phyloP scores from a whole-genome alignment of 768 basidiomycete genomes.

The Tubosaeta sp. region DNA sequence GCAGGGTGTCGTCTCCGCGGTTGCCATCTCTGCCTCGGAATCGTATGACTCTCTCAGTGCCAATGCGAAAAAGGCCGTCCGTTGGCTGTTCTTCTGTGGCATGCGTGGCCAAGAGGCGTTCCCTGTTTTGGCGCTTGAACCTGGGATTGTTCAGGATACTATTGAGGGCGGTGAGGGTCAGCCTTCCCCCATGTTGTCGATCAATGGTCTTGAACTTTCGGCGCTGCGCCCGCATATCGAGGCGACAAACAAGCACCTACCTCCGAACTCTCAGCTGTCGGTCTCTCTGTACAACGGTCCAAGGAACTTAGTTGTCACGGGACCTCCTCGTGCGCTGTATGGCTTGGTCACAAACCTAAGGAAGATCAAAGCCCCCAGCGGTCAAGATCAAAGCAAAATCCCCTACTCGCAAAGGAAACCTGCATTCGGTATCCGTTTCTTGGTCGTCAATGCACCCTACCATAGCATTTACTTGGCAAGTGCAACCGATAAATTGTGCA shows the following conservation, averaged over 20 bases:
- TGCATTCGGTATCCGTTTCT: constrained; percentile 87
- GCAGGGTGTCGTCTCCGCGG: constrained; percentile 94
- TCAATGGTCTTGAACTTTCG: constrained; percentile 75
- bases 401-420: constrained; percentile 95
- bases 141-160: constrained; percentile 79
- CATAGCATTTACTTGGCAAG: constrained; percentile 83
- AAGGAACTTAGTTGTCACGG: constrained; percentile 88
- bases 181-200: constrained; percentile 90
- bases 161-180: constrained; percentile 90
- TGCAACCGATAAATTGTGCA: constrained; percentile 69
- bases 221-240: constrained; percentile 78
- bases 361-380: constrained; percentile 82
- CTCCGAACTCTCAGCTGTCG: constrained; percentile 69
- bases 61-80: constrained; percentile 81
- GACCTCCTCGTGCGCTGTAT: constrained; percentile 86
- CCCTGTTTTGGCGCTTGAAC: constrained; percentile 87
- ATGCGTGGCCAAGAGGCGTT: constrained; percentile 92
- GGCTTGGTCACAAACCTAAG: constrained; percentile 89
- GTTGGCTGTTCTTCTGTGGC: constrained; percentile 91
- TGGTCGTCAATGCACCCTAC: constrained; percentile 95
- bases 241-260: constrained; percentile 85
- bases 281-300: constrained; percentile 94
- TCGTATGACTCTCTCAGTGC: constrained; percentile 68
- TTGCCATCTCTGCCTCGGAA: constrained; percentile 76
- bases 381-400: constrained; percentile 89